These are phyloP conservation scores for Agastache rugosa DNA, from an alignment of 257 asterid species.

Conservation along the genomic window DNA sequence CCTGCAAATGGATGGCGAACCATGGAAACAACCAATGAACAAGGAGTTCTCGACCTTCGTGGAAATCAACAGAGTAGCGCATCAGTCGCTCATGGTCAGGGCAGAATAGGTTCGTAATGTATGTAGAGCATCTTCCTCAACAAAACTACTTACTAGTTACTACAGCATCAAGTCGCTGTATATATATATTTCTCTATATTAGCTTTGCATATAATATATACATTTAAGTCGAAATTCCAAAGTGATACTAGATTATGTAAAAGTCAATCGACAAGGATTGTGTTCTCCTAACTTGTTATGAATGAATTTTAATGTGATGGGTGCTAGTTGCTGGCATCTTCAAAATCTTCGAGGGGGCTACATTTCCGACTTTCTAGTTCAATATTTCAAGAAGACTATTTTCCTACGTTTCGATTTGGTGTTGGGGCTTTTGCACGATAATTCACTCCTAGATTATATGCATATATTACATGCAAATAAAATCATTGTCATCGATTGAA, in stretches of 20 bases:
- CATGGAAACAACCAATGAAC: constrained; percentile 88
- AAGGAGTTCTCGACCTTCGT: constrained; percentile 74
- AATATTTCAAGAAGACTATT: too few relatives aligned
- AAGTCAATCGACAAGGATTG: neutral
- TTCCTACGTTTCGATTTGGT: too few relatives aligned
- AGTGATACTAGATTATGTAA: constrained; percentile 4
- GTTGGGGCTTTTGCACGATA: too few relatives aligned
- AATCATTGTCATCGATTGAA: neutral
- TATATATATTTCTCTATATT: constrained; percentile 26
- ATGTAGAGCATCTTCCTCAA: constrained; percentile 21
- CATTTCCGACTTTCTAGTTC: too few relatives aligned
- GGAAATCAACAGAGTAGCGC: constrained; percentile 68
- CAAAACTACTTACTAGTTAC: constrained; percentile 11
- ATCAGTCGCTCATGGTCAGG: constrained; percentile 67
- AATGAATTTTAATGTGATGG: neutral
- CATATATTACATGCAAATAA: neutral
- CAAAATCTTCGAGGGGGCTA: neutral
- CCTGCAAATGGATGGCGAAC: constrained; percentile 96
- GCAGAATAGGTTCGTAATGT: constrained; percentile 46
- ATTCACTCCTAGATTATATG: too few relatives aligned
- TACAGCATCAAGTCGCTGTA: constrained; percentile 33
- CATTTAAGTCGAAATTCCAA: constrained; percentile 2
- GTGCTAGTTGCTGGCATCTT: neutral
- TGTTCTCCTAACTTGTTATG: neutral
- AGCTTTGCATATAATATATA: constrained; percentile 30